Conservation (phyloP, 176 grass and related monocot genomes). For the Stipa capillata region DNA sequence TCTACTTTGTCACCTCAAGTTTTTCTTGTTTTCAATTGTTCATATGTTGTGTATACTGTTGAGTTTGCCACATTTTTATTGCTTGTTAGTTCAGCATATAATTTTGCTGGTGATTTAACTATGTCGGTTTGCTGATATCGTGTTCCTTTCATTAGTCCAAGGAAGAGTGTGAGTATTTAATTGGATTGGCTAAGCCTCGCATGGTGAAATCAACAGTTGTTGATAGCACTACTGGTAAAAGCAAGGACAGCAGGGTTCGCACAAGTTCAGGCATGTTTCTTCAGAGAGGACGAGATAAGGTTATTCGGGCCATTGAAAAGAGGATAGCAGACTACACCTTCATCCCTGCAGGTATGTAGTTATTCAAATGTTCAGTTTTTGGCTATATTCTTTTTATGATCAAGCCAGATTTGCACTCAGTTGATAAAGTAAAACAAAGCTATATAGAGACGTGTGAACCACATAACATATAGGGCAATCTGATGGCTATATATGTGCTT, state of each 20-base stretch:
- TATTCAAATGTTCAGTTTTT: neutral
- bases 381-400: neutral
- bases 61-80: conserved; percentile 3
- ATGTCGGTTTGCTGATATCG: neutral
- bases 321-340: conserved; percentile 87
- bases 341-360: conserved; percentile 45
- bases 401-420: neutral
- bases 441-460: neutral
- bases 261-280: conserved; percentile 80
- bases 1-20: conserved; percentile 18
- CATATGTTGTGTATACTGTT: conserved; percentile 21
- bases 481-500: neutral
- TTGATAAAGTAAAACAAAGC: neutral
- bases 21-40: neutral
- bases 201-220: conserved; percentile 92
- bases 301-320: conserved; percentile 63
- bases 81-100: neutral
- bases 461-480: neutral
- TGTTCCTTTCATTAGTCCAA: conserved; percentile 53
- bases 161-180: conserved; percentile 87
- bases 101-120: neutral
- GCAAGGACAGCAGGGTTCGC: conserved; percentile 74
- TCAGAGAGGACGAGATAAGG: conserved; percentile 60
- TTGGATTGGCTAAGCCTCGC: conserved; percentile 72
- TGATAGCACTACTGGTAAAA: conserved; percentile 72